Evolutionary conservation across 164 flowering plant genomes (phyloP).

Genomic region (Nelumbo lutea): DNA sequence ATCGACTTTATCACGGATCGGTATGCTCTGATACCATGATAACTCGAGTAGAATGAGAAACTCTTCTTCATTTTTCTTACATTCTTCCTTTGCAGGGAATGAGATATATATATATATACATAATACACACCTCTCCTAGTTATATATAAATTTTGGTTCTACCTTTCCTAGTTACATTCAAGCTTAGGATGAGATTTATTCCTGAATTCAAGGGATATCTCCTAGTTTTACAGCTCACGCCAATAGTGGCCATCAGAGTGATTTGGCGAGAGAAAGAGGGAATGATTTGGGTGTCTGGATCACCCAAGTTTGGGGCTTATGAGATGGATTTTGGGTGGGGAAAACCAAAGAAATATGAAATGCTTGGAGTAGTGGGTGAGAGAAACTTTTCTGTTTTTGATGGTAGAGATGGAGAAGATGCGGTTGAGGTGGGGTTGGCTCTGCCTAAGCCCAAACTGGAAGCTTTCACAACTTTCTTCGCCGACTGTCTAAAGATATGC

Average conservation of each 20-base stretch:
- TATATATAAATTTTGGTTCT: too few species aligned
- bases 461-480: constrained; percentile 24
- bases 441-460: constrained; percentile 23
- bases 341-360: constrained; percentile 40
- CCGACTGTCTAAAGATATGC: constrained; percentile 2
- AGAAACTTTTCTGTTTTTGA: constrained; percentile 35
- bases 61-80: too few species aligned
- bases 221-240: too few species aligned
- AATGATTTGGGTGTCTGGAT: constrained; percentile 28
- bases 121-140: too few species aligned
- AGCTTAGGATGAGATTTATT: too few species aligned
- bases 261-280: not conserved
- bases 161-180: too few species aligned
- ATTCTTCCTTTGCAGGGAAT: too few species aligned
- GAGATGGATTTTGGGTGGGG: constrained; percentile 67
- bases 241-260: constrained; percentile 15
- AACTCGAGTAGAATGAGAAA: too few species aligned
- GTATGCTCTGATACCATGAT: too few species aligned
- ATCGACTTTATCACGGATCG: too few species aligned
- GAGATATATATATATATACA: too few species aligned
- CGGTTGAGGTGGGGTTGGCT: constrained; percentile 44
- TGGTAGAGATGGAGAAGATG: constrained; percentile 36
- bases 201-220: too few species aligned
- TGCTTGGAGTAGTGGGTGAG: constrained; percentile 27
- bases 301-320: constrained; percentile 37